A percentile compares a stretch with the other conserved stretches of the same genome.
phyloP scores from a whole-genome alignment of 345 rosid genomes.

The Durio zibethinus region DNA sequence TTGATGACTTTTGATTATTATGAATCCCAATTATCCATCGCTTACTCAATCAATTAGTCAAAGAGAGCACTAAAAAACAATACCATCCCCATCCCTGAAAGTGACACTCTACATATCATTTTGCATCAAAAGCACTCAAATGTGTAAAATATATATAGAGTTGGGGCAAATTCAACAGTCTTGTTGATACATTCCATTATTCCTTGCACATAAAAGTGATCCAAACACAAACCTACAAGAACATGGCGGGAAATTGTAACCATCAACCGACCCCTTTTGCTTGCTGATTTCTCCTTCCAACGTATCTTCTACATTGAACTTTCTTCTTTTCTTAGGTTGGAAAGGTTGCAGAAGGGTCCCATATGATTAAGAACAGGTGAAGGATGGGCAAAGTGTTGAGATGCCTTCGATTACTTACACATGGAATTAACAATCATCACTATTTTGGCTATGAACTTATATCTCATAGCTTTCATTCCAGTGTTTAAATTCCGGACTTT shows the following conservation, averaged over 20 bases:
- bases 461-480: not conserved
- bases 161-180: conserved; percentile 1
- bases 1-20: conserved; percentile 7
- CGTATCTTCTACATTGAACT: conserved; percentile 18
- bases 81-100: conserved; percentile 15
- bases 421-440: not conserved
- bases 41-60: not conserved
- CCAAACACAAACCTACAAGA: conserved; percentile 29
- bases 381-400: not conserved
- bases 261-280: conserved; percentile 8
- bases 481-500: too few relatives aligned
- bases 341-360: not conserved
- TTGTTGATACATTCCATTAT: conserved; percentile 1
- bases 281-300: not conserved
- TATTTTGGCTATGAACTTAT: not conserved
- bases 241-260: conserved; percentile 21
- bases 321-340: not conserved
- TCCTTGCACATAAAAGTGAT: conserved; percentile 12
- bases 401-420: not conserved
- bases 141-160: not conserved
- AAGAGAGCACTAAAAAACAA: not conserved
- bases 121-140: not conserved
- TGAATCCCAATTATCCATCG: not conserved
- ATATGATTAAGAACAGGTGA: not conserved
- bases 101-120: not conserved